Conservation (phyloP, 2,329 filamentous ascomycete species). For the Penicillium sp. region DNA sequence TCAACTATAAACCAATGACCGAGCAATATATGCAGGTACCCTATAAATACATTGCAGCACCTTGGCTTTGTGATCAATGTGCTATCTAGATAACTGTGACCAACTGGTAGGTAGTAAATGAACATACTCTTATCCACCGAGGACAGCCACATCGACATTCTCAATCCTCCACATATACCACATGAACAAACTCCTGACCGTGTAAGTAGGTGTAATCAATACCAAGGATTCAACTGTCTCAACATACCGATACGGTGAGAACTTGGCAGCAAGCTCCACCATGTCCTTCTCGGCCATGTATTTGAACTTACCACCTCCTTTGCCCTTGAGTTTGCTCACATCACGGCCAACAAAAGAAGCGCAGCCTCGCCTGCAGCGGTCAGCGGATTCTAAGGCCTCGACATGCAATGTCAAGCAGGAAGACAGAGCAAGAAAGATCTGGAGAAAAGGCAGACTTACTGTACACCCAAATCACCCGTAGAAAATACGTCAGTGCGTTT, state of each 20-base stretch:
- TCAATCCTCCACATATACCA: constrained; percentile 97
- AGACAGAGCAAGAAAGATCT: neutral
- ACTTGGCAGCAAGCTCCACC: constrained; percentile 76
- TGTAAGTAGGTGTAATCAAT: constrained; percentile 17
- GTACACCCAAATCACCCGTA: constrained; percentile 87
- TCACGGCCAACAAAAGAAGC: constrained; percentile 82
- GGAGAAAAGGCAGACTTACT: constrained; percentile 52
- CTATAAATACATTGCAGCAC: neutral
- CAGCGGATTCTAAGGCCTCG: neutral
- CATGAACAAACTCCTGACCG: constrained; percentile 79
- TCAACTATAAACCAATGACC: too few species aligned
- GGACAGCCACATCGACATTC: constrained; percentile 68
- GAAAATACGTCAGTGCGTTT: constrained; percentile 95
- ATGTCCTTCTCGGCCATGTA: constrained; percentile 96
- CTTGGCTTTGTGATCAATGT: neutral
- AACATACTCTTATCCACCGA: constrained; percentile 28
- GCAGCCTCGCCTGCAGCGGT: constrained; percentile 68
- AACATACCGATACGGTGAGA: constrained; percentile 73
- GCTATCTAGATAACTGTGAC: too few species aligned
- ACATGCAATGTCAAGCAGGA: neutral
- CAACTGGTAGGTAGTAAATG: too few species aligned
- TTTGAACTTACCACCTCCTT: constrained; percentile 88
- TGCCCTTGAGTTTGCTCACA: constrained; percentile 77
- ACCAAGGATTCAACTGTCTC: neutral
- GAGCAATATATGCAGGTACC: neutral